A percentile compares a stretch with the other conserved stretches of the same genome.
Evolutionary conservation across 2,329 filamentous ascomycete genomes (phyloP).

Genomic region (Paraphaeosphaeria minitans): DNA sequence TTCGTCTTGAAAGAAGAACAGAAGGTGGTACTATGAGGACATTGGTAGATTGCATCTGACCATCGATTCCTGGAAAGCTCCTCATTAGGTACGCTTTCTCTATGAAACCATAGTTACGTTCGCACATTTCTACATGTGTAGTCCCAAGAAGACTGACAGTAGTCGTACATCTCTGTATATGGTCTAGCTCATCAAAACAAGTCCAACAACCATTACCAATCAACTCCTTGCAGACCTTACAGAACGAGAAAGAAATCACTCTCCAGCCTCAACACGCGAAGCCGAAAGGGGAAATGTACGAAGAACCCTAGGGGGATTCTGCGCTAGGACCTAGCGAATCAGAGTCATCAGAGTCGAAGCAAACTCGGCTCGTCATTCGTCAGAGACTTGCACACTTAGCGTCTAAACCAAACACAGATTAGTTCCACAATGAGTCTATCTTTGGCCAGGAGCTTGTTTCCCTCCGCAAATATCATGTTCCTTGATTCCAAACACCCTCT

Average conservation of each 20-base stretch:
- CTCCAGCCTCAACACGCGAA: not conserved
- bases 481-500: not conserved
- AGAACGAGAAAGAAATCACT: not conserved
- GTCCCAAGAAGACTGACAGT: not conserved
- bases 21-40: too few relatives aligned
- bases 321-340: not conserved
- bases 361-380: not conserved
- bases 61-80: not conserved
- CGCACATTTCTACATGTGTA: not conserved
- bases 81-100: not conserved
- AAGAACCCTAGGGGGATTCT: not conserved
- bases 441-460: not conserved
- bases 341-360: not conserved
- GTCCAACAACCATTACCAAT: not conserved
- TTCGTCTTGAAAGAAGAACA: too few relatives aligned
- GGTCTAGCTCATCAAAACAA: not conserved
- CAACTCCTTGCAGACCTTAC: not conserved
- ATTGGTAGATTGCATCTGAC: not conserved
- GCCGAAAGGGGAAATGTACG: conserved; percentile 10
- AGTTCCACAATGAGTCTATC: not conserved
- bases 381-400: not conserved
- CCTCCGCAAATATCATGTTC: not conserved
- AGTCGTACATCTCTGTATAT: not conserved
- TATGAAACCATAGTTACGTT: not conserved
- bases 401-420: not conserved